Percentiles rank a stretch among this genome's conserved stretches.
These are phyloP conservation scores for Penicillium brasilianum DNA, from an alignment of 2,329 filamentous ascomycete genomes.

Conservation along the genomic window DNA sequence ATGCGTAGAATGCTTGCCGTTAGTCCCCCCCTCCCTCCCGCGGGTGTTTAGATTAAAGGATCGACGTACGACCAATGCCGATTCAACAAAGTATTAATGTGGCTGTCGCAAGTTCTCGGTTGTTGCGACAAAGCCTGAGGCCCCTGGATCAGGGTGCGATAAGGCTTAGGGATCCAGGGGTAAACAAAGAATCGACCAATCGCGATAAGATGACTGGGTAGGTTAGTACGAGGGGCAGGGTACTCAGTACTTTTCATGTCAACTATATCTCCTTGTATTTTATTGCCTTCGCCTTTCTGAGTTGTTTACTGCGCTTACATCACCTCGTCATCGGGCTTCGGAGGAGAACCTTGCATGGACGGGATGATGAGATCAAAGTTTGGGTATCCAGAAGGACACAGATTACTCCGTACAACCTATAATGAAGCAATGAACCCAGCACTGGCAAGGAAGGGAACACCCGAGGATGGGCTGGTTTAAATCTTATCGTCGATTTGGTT, in stretches of 20 bases:
- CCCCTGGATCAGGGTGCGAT: not conserved
- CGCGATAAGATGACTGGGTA: not conserved
- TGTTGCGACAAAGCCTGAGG: not conserved
- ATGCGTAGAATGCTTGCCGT: not conserved
- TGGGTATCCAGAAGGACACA: not conserved
- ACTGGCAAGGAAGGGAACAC: not conserved
- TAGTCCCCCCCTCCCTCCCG: too few relatives aligned
- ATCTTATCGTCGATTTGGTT: not conserved
- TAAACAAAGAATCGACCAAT: not conserved
- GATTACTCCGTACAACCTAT: constrained; percentile 6
- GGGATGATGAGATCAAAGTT: not conserved
- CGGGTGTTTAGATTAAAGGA: constrained; percentile 2
- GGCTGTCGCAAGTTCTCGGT: constrained; percentile 14
- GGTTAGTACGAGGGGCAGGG: not conserved
- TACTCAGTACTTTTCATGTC: not conserved
- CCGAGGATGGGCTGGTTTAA: not conserved
- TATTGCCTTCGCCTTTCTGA: not conserved
- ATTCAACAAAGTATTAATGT: too few relatives aligned
- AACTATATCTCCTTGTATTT: not conserved
- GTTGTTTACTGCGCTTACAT: not conserved
- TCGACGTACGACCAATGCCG: not conserved
- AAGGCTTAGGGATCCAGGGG: not conserved
- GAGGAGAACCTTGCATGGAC: constrained; percentile 3
- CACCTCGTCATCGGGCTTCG: not conserved
- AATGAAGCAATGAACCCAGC: not conserved